Percentiles rank a stretch among this genome's conserved stretches.
Conservation (phyloP, 352 stramenopile species). For the Pythium pyrilobum region DNA sequence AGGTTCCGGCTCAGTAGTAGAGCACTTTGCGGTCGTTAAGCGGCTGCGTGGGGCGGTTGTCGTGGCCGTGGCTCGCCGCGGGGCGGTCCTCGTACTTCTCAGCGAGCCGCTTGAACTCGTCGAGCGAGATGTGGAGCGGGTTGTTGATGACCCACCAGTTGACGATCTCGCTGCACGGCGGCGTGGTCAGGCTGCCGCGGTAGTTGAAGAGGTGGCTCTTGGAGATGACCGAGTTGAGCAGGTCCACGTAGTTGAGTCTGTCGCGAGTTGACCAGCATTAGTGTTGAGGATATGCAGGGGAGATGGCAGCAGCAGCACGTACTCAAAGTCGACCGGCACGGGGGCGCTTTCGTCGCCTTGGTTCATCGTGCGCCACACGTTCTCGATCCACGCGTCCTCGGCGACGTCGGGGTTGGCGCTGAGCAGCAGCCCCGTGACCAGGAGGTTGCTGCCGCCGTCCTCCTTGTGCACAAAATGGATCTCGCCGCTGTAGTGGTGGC, state of each 20-base stretch:
- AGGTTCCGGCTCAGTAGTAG: constrained; percentile 29
- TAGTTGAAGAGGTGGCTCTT: constrained; percentile 65
- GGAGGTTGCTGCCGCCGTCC: constrained; percentile 24
- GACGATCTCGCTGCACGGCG: constrained; percentile 49
- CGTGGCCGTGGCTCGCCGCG: constrained; percentile 27
- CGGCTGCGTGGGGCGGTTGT: constrained; percentile 47
- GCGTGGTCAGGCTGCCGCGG: constrained; percentile 51
- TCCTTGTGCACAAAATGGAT: constrained; percentile 60
- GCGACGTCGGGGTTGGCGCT: constrained; percentile 24
- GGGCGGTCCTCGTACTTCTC: constrained; percentile 30
- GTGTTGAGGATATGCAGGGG: too few species aligned
- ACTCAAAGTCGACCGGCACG: constrained; percentile 32
- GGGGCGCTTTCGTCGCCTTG: constrained; percentile 13
- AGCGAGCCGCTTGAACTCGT: constrained; percentile 28
- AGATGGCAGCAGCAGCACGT: constrained; percentile 4
- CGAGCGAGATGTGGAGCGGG: constrained; percentile 37
- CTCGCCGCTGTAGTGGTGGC: constrained; percentile 36
- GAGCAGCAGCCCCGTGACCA: constrained; percentile 48
- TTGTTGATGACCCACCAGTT: constrained; percentile 62
- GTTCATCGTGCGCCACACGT: constrained; percentile 37
- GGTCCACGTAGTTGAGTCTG: constrained; percentile 54
- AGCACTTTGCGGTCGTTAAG: constrained; percentile 42
- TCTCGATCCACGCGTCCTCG: constrained; percentile 43
- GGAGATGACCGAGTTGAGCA: constrained; percentile 42
- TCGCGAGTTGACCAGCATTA: too few species aligned